Base-by-base conservation (phyloP, 192 early-diverging fungal species). In the Backusella tarrabulga region DNA sequence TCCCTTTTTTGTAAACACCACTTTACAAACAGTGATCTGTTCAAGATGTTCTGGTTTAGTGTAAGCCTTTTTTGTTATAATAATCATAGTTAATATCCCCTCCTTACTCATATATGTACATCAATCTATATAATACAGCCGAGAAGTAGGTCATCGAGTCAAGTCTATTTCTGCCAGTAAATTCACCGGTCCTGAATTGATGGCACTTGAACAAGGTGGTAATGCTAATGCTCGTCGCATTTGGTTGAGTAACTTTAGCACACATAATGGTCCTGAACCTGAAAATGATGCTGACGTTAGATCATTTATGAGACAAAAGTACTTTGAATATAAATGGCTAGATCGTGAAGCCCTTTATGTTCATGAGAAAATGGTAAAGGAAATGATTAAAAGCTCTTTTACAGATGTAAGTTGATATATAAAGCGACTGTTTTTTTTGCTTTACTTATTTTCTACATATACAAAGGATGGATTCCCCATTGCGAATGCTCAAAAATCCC, bases 81-180 rank as follows among this genome's bases (percentile, higher is more conserved):
- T 32, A 32, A 32, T 32, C 32, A 32, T 32, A 60, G 3, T 50
- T n/a, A 4, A 50, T n/a, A 46, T 3, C 1, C 4, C 17, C 42
- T 44, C 14, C 17, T 15, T 44, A 44, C 14, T 6, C 56, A n/a
- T 42, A 50, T 14, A 72, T 23, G 12, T 26, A 29, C 9, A 29
- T 12, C 32, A 32, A 29, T 26, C 26, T 60, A 26, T 41, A 23
- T 26, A 34, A 38, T 26, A 26, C 46, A 88, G 87, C 34, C 88
- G 89, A 19, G 84, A 87, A 70, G 69, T 90, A 54, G 85, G 82
- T 69, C 87, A 89, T 76, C 79, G 89, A 56, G 85, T 90, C 74
- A 90, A 90, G 60, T 85, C 88, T 29, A 82, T 90, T 52, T 83
- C 87, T 17, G 88, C 88, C 26, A 86, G 83, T 8, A 84, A 75